These are phyloP conservation scores for Rutstroemia sp. DNA, from an alignment of 2,329 filamentous ascomycete species.

Conservation along the genomic window DNA sequence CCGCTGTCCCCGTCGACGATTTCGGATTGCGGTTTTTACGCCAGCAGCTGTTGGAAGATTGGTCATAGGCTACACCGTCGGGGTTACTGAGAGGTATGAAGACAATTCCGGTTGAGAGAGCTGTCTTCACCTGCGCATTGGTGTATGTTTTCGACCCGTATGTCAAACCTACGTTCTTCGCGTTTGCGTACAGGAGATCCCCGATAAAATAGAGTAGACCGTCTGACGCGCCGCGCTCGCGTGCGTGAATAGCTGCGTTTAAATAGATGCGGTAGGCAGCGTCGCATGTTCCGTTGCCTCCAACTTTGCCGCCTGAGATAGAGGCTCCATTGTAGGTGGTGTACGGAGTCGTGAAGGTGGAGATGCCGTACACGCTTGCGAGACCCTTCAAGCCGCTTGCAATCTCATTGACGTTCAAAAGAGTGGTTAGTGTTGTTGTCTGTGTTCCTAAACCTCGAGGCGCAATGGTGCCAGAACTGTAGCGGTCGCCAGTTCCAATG, in stretches of 20 bases:
- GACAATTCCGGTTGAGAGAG: conserved; percentile 45
- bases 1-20: conserved; percentile 23
- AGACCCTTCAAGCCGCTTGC: conserved; percentile 35
- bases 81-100: conserved; percentile 46
- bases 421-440: conserved; percentile 31
- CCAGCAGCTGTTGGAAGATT: conserved; percentile 43
- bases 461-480: conserved; percentile 32
- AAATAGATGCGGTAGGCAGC: conserved; percentile 42
- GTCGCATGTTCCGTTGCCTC: conserved; percentile 35
- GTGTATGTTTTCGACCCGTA: conserved; percentile 47
- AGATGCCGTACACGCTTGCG: conserved; percentile 33
- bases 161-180: conserved; percentile 39
- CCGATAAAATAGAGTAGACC: conserved; percentile 50
- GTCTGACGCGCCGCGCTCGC: conserved; percentile 50
- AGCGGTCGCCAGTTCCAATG: conserved; percentile 38
- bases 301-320: conserved; percentile 36
- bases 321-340: conserved; percentile 36
- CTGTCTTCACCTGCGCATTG: conserved; percentile 42
- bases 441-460: conserved; percentile 37
- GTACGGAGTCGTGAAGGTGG: conserved; percentile 35
- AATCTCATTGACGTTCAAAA: conserved; percentile 37
- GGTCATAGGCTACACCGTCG: conserved; percentile 44
- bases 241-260: conserved; percentile 47
- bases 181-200: conserved; percentile 47
- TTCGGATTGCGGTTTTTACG: conserved; percentile 48